These are phyloP conservation scores for Suillus luteus DNA, from an alignment of 768 basidiomycete genomes.

Conservation along the genomic window DNA sequence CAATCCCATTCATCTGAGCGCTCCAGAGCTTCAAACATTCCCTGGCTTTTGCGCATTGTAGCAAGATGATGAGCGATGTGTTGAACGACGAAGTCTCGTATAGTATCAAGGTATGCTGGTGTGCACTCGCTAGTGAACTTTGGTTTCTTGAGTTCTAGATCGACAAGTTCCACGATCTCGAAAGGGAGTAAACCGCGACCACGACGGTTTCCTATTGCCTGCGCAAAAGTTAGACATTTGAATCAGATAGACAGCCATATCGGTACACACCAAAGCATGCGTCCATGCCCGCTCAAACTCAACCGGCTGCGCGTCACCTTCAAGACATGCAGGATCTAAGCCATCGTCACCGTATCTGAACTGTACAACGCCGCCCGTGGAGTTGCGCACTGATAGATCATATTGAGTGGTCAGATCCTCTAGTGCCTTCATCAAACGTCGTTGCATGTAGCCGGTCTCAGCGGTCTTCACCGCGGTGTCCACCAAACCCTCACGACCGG, in stretches of 20 bases:
- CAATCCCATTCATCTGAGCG: conserved; percentile 76
- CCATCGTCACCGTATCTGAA: conserved; percentile 98
- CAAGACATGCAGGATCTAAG: conserved; percentile 93
- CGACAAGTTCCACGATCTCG: conserved; percentile 76
- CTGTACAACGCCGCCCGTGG: conserved; percentile 92
- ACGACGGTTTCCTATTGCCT: conserved; percentile 65
- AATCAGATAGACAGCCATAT: conserved; percentile 5
- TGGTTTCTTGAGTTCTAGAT: conserved; percentile 56
- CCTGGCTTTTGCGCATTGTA: conserved; percentile 64
- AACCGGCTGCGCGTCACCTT: conserved; percentile 93
- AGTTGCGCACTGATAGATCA: conserved; percentile 93
- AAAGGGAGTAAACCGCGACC: conserved; percentile 79
- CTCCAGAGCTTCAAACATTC: conserved; percentile 83
- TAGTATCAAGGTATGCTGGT: conserved; percentile 63
- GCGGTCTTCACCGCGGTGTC: conserved; percentile 99
- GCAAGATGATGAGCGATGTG: conserved; percentile 69
- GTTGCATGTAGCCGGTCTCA: conserved; percentile 99
- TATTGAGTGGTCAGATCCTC: conserved; percentile 97
- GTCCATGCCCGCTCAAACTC: conserved; percentile 87
- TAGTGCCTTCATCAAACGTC: conserved; percentile 97
- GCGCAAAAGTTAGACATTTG: conserved; percentile 10
- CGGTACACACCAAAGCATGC: conserved; percentile 67
- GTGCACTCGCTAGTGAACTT: conserved; percentile 74
- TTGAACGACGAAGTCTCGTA: conserved; percentile 70
- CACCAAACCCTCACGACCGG: conserved; percentile 96